A percentile compares a stretch with the other conserved stretches of the same genome.
These are phyloP conservation scores for Trametes elegans DNA, from an alignment of 768 basidiomycete genomes.

Conservation along the genomic window DNA sequence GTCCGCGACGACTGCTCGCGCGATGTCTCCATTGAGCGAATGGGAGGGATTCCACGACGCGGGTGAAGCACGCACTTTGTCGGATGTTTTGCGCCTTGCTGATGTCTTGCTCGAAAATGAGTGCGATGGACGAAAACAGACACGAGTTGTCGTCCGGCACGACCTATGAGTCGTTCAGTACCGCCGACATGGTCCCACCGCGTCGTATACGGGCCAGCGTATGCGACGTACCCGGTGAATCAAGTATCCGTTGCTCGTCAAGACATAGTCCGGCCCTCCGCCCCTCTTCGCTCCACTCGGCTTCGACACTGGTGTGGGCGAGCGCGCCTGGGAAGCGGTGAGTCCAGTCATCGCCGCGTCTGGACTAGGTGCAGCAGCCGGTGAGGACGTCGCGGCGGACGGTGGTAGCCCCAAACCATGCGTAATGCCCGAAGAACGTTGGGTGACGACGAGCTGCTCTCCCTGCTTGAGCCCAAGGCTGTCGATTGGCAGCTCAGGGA, in stretches of 20 bases:
- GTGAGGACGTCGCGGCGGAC: constrained; percentile 1
- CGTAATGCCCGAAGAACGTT: constrained; percentile 27
- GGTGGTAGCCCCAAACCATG: constrained; percentile 1
- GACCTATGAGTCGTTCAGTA: too few relatives aligned
- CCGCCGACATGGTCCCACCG: neutral
- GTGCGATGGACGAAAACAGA: constrained; percentile 82
- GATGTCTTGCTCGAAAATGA: constrained; percentile 83
- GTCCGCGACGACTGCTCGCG: constrained; percentile 69
- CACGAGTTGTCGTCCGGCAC: constrained; percentile 99
- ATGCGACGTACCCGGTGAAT: constrained; percentile 58
- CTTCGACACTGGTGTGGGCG: constrained; percentile 20
- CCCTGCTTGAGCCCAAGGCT: constrained; percentile 75
- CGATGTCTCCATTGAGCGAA: too few relatives aligned
- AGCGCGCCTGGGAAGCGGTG: constrained; percentile 23
- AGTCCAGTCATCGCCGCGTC: constrained; percentile 26
- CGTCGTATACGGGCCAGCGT: neutral
- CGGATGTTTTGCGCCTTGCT: constrained; percentile 69
- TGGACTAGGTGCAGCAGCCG: constrained; percentile 22
- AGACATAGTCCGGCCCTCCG: constrained; percentile 55
- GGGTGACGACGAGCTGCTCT: constrained; percentile 84
- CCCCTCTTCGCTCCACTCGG: constrained; percentile 23
- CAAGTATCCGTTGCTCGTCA: constrained; percentile 55
- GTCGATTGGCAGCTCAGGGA: constrained; percentile 71
- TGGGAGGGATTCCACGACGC: neutral
- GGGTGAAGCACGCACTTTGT: constrained; percentile 50